Conservation (phyloP, 2,329 filamentous ascomycete genomes). For the Claviceps fusiformis region DNA sequence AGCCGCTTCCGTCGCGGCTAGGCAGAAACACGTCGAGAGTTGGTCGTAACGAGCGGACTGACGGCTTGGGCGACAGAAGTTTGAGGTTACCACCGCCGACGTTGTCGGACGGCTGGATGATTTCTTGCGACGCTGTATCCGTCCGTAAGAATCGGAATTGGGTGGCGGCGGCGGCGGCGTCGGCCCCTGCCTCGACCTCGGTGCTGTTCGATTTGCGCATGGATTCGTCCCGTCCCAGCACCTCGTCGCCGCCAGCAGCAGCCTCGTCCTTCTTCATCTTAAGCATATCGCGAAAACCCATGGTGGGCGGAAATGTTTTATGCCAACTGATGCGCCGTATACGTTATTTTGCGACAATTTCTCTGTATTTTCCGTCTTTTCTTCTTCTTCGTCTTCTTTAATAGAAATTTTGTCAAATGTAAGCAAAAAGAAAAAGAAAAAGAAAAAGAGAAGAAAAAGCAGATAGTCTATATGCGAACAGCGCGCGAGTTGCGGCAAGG, state of each 20-base stretch:
- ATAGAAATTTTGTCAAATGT: too few species aligned
- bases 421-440: not conserved
- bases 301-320: conserved; percentile 12
- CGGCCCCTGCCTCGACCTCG: conserved; percentile 31
- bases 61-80: conserved; percentile 14
- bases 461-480: not conserved
- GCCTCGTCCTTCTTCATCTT: conserved; percentile 36
- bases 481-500: not conserved
- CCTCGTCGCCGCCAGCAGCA: conserved; percentile 12
- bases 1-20: conserved; percentile 34
- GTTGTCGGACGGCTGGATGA: conserved; percentile 52
- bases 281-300: conserved; percentile 40
- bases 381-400: not conserved
- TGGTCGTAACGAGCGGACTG: conserved; percentile 21
- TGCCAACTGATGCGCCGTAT: not conserved
- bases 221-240: conserved; percentile 23
- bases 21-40: conserved; percentile 34
- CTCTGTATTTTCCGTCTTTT: not conserved
- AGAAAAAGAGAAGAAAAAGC: not conserved
- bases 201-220: conserved; percentile 30
- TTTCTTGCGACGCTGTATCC: conserved; percentile 68
- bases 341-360: not conserved
- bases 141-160: conserved; percentile 69
- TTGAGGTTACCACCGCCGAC: conserved; percentile 15
- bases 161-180: not conserved